These are phyloP conservation scores for Trichoderma erinaceum DNA, from an alignment of 495 filamentous ascomycete species.

Conservation along the genomic window DNA sequence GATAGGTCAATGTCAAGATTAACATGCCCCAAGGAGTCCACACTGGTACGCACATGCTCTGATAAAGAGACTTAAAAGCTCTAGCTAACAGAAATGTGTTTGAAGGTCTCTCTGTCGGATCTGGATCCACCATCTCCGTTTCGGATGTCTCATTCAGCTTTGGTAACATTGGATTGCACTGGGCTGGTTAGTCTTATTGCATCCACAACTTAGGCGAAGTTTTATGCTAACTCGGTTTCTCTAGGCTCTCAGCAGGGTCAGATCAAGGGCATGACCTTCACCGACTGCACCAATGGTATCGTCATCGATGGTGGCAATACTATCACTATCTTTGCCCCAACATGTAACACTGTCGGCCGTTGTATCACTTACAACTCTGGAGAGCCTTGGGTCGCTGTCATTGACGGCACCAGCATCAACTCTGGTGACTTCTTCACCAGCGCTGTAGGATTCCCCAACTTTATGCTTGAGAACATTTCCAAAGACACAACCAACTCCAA, in stretches of 20 bases:
- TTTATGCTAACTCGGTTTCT: not conserved
- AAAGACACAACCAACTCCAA: slow-evolving; percentile 31
- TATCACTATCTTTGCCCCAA: slow-evolving; percentile 44
- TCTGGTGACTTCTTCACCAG: slow-evolving; percentile 35
- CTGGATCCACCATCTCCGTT: not conserved
- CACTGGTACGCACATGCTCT: not conserved
- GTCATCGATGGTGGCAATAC: slow-evolving; percentile 57
- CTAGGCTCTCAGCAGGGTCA: slow-evolving; percentile 67
- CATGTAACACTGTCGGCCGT: slow-evolving; percentile 49
- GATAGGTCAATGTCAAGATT: slow-evolving; percentile 3
- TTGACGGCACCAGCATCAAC: slow-evolving; percentile 36
- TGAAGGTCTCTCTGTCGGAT: not conserved
- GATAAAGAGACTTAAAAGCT: too few species aligned
- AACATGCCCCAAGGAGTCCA: slow-evolving; percentile 5
- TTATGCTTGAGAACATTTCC: slow-evolving; percentile 37
- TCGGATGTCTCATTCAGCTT: not conserved
- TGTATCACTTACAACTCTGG: slow-evolving; percentile 50
- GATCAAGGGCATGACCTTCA: slow-evolving; percentile 59
- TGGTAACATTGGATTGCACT: slow-evolving; percentile 9
- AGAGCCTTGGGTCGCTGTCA: slow-evolving; percentile 35
- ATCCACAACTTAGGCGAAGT: not conserved
- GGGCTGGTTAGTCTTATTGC: not conserved
- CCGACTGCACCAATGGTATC: slow-evolving; percentile 49
- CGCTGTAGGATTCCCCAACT: slow-evolving; percentile 29
- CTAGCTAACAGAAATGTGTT: not conserved